phyloP scores from a whole-genome alignment of 2,329 filamentous ascomycete genomes.

The Claviceps sorghi region DNA sequence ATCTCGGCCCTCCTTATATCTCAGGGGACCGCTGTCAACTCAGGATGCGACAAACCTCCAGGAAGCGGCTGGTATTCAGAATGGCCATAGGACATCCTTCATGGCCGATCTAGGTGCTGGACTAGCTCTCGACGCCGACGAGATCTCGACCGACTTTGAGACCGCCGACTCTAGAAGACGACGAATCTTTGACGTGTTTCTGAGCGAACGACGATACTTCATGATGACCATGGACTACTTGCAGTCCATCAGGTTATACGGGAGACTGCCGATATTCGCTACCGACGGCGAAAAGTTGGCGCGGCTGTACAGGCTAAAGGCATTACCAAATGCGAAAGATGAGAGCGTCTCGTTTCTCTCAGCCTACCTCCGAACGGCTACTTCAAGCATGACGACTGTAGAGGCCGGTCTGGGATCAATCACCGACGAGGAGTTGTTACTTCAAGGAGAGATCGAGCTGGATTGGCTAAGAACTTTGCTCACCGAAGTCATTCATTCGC shows the following conservation, averaged over 20 bases:
- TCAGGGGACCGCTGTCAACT: slow-evolving; percentile 57
- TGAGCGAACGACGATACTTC: slow-evolving; percentile 56
- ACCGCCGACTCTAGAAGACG: slow-evolving; percentile 46
- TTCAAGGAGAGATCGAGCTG: slow-evolving; percentile 38
- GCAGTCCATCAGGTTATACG: slow-evolving; percentile 32
- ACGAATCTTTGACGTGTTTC: slow-evolving; percentile 56
- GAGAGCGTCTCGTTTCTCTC: slow-evolving; percentile 31
- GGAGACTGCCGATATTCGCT: slow-evolving; percentile 21
- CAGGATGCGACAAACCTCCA: slow-evolving; percentile 66
- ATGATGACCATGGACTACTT: slow-evolving; percentile 47
- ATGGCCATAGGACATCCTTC: slow-evolving; percentile 42
- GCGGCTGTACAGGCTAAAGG: slow-evolving; percentile 17
- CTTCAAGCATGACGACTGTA: slow-evolving; percentile 33
- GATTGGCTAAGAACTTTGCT: slow-evolving; percentile 50
- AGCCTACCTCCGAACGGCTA: slow-evolving; percentile 32
- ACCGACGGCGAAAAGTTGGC: slow-evolving; percentile 14
- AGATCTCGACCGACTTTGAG: slow-evolving; percentile 45
- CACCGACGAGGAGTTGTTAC: slow-evolving; percentile 32
- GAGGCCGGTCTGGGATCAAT: slow-evolving; percentile 35
- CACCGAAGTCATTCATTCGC: slow-evolving; percentile 56
- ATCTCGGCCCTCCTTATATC: slow-evolving; percentile 55
- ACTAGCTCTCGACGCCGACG: slow-evolving; percentile 35
- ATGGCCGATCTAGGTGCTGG: slow-evolving; percentile 35
- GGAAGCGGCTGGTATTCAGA: slow-evolving; percentile 54
- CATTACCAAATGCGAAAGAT: slow-evolving; percentile 15